Evolutionary conservation across 2,329 filamentous ascomycete genomes (phyloP).

Genomic region (Ustulina deusta): DNA sequence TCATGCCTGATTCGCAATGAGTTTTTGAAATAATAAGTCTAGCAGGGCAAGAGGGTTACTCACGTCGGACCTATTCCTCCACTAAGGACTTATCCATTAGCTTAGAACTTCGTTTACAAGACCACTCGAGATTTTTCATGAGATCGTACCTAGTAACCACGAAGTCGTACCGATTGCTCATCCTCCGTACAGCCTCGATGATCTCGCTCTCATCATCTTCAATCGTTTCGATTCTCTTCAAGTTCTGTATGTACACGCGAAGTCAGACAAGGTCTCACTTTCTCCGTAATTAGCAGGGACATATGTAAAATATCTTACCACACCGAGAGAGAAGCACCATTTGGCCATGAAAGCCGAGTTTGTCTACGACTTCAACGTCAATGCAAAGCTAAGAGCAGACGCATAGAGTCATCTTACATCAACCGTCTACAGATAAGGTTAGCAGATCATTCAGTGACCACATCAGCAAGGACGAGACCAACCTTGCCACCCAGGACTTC

Average conservation of each 20-base stretch:
- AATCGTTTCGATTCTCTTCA: constrained; percentile 93
- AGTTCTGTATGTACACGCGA: constrained; percentile 58
- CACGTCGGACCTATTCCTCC: constrained; percentile 96
- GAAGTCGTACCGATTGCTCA: constrained; percentile 92
- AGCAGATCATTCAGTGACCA: constrained; percentile 13
- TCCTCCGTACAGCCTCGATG: constrained; percentile 84
- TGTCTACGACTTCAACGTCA: constrained; percentile 58
- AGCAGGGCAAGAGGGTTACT: constrained; percentile 51
- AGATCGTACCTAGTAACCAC: constrained; percentile 79
- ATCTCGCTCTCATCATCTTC: constrained; percentile 93
- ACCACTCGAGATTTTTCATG: neutral
- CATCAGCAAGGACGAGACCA: constrained; percentile 43
- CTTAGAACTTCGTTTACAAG: constrained; percentile 10
- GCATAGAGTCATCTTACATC: constrained; percentile 43
- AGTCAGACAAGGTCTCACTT: constrained; percentile 20
- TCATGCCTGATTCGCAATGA: constrained; percentile 75
- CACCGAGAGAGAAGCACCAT: constrained; percentile 72
- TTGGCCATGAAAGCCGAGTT: constrained; percentile 74
- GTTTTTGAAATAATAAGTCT: constrained; percentile 20
- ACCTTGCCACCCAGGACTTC: constrained; percentile 97
- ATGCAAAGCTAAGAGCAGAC: constrained; percentile 1
- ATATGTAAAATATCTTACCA: constrained; percentile 58
- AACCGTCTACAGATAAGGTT: constrained; percentile 45
- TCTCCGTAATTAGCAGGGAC: neutral
- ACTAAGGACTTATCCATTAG: constrained; percentile 53